These are phyloP conservation scores for Aspergillus phoenicis DNA, from an alignment of 2,329 filamentous ascomycete genomes.

Conservation along the genomic window DNA sequence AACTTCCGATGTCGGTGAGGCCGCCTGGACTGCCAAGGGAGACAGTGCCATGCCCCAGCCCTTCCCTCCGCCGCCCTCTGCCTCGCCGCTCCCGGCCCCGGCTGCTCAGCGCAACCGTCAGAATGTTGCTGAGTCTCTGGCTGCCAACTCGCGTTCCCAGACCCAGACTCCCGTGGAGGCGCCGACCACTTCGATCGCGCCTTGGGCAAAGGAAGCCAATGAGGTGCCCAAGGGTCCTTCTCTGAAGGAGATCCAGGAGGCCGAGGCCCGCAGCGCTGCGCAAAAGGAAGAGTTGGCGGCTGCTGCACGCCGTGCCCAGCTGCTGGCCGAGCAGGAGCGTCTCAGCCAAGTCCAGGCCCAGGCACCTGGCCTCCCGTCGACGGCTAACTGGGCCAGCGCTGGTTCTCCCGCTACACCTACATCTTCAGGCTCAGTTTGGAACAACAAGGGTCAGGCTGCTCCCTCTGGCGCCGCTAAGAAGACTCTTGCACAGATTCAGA, in stretches of 20 bases:
- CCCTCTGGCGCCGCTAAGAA: slow-evolving; percentile 66
- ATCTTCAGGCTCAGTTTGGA: slow-evolving; percentile 52
- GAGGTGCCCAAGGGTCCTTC: slow-evolving; percentile 82
- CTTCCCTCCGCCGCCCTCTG: slow-evolving; percentile 72
- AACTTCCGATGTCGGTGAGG: slow-evolving; percentile 46
- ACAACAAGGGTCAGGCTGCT: slow-evolving; percentile 50
- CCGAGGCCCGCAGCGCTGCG: slow-evolving; percentile 89
- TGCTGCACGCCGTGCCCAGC: slow-evolving; percentile 69
- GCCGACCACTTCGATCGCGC: slow-evolving; percentile 75
- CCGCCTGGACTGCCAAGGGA: slow-evolving; percentile 61
- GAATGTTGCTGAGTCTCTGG: slow-evolving; percentile 75
- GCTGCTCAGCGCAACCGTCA: slow-evolving; percentile 83
- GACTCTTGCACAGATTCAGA: slow-evolving; percentile 93
- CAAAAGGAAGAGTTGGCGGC: slow-evolving; percentile 81
- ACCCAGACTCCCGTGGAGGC: slow-evolving; percentile 73
- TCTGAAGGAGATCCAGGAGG: slow-evolving; percentile 93
- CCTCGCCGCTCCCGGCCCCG: slow-evolving; percentile 82
- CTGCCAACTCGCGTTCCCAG: slow-evolving; percentile 68
- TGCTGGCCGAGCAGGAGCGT: slow-evolving; percentile 76
- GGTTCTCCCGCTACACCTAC: slow-evolving; percentile 69
- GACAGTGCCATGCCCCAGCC: slow-evolving; percentile 67
- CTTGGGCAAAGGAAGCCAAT: slow-evolving; percentile 85
- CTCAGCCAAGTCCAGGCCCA: slow-evolving; percentile 64
- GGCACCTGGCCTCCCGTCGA: slow-evolving; percentile 80
- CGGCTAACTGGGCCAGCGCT: slow-evolving; percentile 82